Base-by-base conservation (phyloP, 108 stramenopile genomes). In the Seminavis robusta region DNA sequence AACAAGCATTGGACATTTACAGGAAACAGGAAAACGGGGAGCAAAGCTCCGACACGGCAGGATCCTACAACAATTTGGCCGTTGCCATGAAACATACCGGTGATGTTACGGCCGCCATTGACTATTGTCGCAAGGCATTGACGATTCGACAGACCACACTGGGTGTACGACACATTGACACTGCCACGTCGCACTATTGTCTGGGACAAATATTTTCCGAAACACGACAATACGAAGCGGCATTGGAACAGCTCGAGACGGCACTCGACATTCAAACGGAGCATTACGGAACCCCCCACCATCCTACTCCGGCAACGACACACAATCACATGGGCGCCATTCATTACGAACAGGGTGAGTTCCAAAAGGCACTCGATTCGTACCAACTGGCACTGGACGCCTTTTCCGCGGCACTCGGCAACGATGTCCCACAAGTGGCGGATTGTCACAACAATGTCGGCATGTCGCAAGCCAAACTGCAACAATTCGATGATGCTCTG, bases 251-350 rank as follows among this genome's bases (percentile, higher is more conserved):
- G 23, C 65, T 41, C 48, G 37, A 74, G 21, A 49, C 53, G 19
- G 66, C 73, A 4, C 36, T 74, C 8, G 29, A 30, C 5, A 37
- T 74, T 17, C 60, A 59, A 21, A n/a, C 52, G 46, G 4, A 50
- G n/a, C 11, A 53, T 0, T 52, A 47, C 27, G 73, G 73, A 16
- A 13, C 25, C 10, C 13, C 26, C 17, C 30, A 47, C 13, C 34
- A 56, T 23, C 71, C 64, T 6, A 54, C 54, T 20, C 47, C 53
- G 19, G 70, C 80, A 8, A 51, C 77, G 0, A 68, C 72, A n/a
- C 49, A 79, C 59, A 79, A 79, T 56, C 79, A 76, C 53, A 52
- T 76, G 21, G 81, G 81, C 26, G 47, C 75, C 2, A 42, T 79
- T 32, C 49, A 76, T 33, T 83, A 76, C 47, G 61, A 79, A 65